Evolutionary conservation across 495 filamentous ascomycete species (phyloP), one percentile per base, ranked within the genome.

Genomic region (Aspergillus carlsbadensis): DNA sequence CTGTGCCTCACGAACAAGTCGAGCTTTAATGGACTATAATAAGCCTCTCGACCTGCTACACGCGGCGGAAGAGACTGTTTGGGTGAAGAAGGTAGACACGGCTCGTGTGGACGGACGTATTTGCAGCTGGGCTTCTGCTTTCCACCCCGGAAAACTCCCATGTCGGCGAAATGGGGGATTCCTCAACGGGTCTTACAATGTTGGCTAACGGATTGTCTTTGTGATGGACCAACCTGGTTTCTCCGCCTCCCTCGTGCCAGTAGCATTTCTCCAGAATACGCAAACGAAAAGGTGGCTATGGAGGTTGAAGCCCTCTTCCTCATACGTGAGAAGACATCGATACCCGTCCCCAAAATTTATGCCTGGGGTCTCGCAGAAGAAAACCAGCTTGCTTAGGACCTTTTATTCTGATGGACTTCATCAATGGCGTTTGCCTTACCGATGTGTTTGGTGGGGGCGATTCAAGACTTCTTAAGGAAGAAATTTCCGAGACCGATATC

Each of bases 371-470:
- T 36, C 11, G 62, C 66, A 49, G 52, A 59, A 10, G 63, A 62
- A 24, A 79, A 73, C 50, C 58, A 64, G 34, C 67, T 69, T 59
- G 64, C 34, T 60, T 77, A 10, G 70, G 76, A 20, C 75, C 71
- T 15, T 77, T 77, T 44, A 76, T 78, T 24, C 70, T 78, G 31
- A 76, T 78, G 72, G 73, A 77, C 47, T 78, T 69, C 29, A 65
- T 78, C 54, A 51, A 76, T n/a, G 73, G 77, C 11, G 61, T 66
- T 36, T 59, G 61, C 52, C 66, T 71, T 49, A 56, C 31, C n/a
- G 49, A 57, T 5, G 35, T 64, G 54, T 49, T 71, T 1, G 15
- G 22, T 14, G 61, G 66, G 41, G 56, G 2, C n/a, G n/a, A n/a
- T 36, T 56, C 10, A 59, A 64, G 67, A 54, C 34, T 70, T 0